Conservation (phyloP, 2,329 filamentous ascomycete species). For the Pyrenochaeta sp. region DNA sequence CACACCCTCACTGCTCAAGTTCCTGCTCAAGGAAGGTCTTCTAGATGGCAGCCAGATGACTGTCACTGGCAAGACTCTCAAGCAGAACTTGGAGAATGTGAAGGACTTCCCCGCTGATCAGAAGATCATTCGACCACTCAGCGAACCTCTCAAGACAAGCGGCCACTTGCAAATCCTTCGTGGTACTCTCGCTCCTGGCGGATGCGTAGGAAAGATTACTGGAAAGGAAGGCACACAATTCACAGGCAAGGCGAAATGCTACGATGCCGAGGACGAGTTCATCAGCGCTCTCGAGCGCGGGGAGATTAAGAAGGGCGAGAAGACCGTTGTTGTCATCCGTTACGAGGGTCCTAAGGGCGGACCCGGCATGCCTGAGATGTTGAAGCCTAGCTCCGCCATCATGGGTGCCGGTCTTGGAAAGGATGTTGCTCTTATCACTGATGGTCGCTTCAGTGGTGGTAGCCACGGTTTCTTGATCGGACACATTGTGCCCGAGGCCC, state of each 20-base stretch:
- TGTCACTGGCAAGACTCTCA: slow-evolving; percentile 59
- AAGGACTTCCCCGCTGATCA: slow-evolving; percentile 73
- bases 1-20: slow-evolving; percentile 59
- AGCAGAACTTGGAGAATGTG: slow-evolving; percentile 60
- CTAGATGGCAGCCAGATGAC: slow-evolving; percentile 58
- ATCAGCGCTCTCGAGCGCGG: slow-evolving; percentile 71
- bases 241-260: slow-evolving; percentile 73
- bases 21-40: slow-evolving; percentile 58
- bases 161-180: slow-evolving; percentile 78
- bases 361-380: slow-evolving; percentile 78
- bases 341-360: slow-evolving; percentile 78
- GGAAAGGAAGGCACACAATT: slow-evolving; percentile 76
- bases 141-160: slow-evolving; percentile 73
- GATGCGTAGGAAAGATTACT: slow-evolving; percentile 77
- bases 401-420: slow-evolving; percentile 77
- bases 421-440: slow-evolving; percentile 76
- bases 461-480: slow-evolving; percentile 88
- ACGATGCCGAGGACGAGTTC: slow-evolving; percentile 74
- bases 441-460: slow-evolving; percentile 80
- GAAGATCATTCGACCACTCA: slow-evolving; percentile 72
- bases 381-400: slow-evolving; percentile 75
- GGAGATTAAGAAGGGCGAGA: slow-evolving; percentile 77
- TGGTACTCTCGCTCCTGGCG: slow-evolving; percentile 72
- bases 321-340: slow-evolving; percentile 77
- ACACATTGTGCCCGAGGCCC: slow-evolving; percentile 86